Base-by-base conservation (phyloP, 2,329 filamentous ascomycete species). In the Claviceps maximensis region DNA sequence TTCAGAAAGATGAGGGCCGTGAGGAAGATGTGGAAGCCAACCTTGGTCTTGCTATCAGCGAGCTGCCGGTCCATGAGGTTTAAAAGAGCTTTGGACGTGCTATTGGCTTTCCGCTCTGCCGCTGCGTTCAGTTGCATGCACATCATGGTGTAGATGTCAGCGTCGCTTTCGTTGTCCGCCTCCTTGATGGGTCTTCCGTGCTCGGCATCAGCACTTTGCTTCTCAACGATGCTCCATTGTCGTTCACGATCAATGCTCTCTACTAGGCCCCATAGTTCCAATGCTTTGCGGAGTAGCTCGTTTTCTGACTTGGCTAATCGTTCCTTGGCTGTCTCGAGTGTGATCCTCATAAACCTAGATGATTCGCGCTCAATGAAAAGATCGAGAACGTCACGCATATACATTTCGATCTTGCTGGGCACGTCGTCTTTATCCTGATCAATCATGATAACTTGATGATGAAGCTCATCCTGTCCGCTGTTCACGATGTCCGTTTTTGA, bases 201-300 rank as follows among this genome's bases (percentile, higher is more conserved):
- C 36, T 70, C 65, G 6, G 67, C 69, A 15, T 71, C 64, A 0
- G 67, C 65, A 13, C 69, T 68, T 6, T 71, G 70, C 56, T 73
- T 74, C 54, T 76, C 73, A 4, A 74, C 62, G 57, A 82, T 78
- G 36, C 69, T 73, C 81, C 81, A 84, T 56, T 79, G 75, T 4
- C 79, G 72, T 61, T 84, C 80, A 49, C 79, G 75, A 61, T 84
- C 80, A 54, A 84, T 78, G 47, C 82, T 79, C 61, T 84, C 80
- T 4, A 84, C 79, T 5, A 82, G 71, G 0, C 78, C 77, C 81
- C 81, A 84, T 2, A 84, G 71, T 62, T 84, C 80, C 4, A 84
- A 70, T 1, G 79, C 77, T 54, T 78, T 74, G 51, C 72, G 72
- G 7, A 84, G 67, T 13, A 82, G 67, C 53, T 77, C 73, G 56